Evolutionary conservation across 768 basidiomycete species (phyloP).

Genomic region (Agaricus subrufescens): DNA sequence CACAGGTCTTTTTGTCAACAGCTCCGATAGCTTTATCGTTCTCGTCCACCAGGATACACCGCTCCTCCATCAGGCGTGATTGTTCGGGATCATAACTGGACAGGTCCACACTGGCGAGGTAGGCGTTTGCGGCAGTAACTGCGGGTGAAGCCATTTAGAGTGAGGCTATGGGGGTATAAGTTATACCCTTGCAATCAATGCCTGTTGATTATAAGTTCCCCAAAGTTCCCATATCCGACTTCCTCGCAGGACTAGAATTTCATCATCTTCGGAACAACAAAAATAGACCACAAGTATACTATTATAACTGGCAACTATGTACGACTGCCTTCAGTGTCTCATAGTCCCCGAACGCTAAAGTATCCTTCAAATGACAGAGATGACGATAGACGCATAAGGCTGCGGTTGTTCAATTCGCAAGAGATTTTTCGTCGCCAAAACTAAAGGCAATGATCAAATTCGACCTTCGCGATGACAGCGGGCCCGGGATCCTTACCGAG

Average conservation of each 20-base stretch:
- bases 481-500: conserved; percentile 45
- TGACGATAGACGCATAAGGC: conserved; percentile 51
- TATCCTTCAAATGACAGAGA: conserved; percentile 25
- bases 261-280: background rate
- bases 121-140: conserved; percentile 53
- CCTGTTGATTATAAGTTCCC: too few relatives aligned
- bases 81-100: conserved; percentile 88
- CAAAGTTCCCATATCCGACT: too few relatives aligned
- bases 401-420: conserved; percentile 55
- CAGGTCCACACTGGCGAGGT: conserved; percentile 73
- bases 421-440: conserved; percentile 73
- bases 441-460: conserved; percentile 29
- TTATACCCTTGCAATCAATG: too few relatives aligned
- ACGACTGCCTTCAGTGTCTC: too few relatives aligned
- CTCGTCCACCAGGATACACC: conserved; percentile 89
- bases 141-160: conserved; percentile 53
- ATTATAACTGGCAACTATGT: background rate
- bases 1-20: conserved; percentile 95
- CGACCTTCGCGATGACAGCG: conserved; percentile 4
- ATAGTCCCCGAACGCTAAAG: background rate
- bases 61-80: conserved; percentile 93
- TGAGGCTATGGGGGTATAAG: too few relatives aligned
- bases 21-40: conserved; percentile 82
- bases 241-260: too few relatives aligned
- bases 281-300: background rate